A percentile compares a stretch with the other conserved stretches of the same genome.
Conservation (phyloP, 331 rosid genomes). For the Acacia pycnantha region DNA sequence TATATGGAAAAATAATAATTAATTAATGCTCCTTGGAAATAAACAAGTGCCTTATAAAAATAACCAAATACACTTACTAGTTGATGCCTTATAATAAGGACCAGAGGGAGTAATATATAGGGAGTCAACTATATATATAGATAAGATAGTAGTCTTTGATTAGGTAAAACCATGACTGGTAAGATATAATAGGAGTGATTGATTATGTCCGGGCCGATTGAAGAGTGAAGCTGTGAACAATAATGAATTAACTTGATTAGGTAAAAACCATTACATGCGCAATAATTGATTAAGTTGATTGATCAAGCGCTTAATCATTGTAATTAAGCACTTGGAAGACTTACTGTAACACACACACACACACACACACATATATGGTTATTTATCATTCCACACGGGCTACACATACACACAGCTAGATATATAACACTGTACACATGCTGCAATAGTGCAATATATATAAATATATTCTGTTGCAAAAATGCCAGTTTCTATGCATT, state of each 20-base stretch:
- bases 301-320: not conserved
- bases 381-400: no score
- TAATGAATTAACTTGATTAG: not conserved
- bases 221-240: not conserved
- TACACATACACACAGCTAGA: no score
- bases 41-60: no score
- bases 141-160: not conserved
- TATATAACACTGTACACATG: no score
- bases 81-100: no score
- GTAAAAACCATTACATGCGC: not conserved
- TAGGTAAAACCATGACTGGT: not conserved
- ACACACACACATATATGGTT: no score
- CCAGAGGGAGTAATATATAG: no score
- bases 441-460: no score
- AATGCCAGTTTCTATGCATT: not conserved
- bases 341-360: not conserved
- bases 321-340: not conserved
- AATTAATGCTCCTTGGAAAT: no score
- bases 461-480: not conserved
- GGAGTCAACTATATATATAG: not conserved
- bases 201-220: not conserved
- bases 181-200: not conserved
- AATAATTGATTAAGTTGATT: not conserved
- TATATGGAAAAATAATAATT: no score
- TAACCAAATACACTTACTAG: no score